A percentile compares a stretch with the other conserved stretches of the same genome.
phyloP scores from a whole-genome alignment of 192 early-diverging fungal genomes.

The Gorgonomyces haynaldii region DNA sequence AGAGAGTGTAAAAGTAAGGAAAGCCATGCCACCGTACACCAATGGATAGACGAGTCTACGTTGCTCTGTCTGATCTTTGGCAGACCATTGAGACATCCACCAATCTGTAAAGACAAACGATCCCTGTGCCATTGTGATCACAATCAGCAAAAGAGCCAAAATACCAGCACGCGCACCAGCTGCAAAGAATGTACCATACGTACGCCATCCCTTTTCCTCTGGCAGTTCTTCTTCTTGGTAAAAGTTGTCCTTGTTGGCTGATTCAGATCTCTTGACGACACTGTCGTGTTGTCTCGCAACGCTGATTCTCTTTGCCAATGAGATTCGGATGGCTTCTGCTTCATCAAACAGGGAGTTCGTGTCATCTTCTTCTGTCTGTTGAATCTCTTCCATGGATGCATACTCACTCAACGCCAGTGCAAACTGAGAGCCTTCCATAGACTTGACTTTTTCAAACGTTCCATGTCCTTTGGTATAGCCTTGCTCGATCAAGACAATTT shows the following conservation, averaged over 20 bases:
- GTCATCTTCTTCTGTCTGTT: slow-evolving; percentile 11
- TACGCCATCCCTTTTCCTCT: slow-evolving; percentile 7
- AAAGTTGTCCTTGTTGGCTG: background rate
- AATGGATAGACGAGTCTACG: slow-evolving; percentile 16
- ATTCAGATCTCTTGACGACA: too few species aligned
- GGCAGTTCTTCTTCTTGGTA: background rate
- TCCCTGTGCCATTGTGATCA: slow-evolving; percentile 27
- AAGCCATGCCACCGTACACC: slow-evolving; percentile 27
- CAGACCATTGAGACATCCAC: slow-evolving; percentile 48
- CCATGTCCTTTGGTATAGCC: slow-evolving; percentile 15
- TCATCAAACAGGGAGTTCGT: background rate
- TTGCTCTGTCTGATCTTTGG: slow-evolving; percentile 20
- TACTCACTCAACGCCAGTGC: slow-evolving; percentile 16
- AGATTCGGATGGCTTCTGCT: slow-evolving; percentile 2
- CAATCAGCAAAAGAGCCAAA: slow-evolving; percentile 13
- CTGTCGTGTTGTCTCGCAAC: too few species aligned
- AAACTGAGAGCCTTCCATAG: slow-evolving; percentile 8
- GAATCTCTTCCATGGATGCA: background rate
- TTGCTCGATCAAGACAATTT: slow-evolving; percentile 26
- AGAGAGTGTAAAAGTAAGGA: slow-evolving; percentile 34
- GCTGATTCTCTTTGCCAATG: background rate
- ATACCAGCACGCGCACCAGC: slow-evolving; percentile 13
- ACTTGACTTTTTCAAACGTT: slow-evolving; percentile 15
- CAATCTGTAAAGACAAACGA: slow-evolving; percentile 32
- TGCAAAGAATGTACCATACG: slow-evolving; percentile 28